Evolutionary conservation across 2,329 filamentous ascomycete species (phyloP).

Genomic region (Dactylonectria estremocensis): DNA sequence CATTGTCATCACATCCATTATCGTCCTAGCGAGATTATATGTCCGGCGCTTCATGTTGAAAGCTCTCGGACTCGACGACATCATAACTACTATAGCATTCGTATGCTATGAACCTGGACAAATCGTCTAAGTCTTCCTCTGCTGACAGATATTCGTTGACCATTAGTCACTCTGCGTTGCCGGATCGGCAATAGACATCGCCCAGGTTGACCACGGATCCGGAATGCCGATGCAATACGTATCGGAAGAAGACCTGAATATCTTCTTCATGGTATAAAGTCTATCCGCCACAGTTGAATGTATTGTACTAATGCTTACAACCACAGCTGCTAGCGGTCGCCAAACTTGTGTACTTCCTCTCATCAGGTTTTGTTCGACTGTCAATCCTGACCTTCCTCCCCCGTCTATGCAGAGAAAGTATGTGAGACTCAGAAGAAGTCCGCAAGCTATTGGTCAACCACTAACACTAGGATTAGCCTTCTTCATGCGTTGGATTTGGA

Average conservation of each 20-base stretch:
- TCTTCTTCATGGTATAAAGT: conserved; percentile 38
- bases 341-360: conserved; percentile 38
- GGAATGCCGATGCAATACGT: conserved; percentile 35
- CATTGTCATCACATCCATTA: too few species aligned
- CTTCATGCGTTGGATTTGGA: conserved; percentile 38
- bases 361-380: conserved; percentile 39
- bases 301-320: not conserved
- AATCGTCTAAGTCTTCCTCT: not conserved
- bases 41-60: conserved; percentile 37
- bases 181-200: conserved; percentile 37
- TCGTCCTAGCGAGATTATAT: conserved; percentile 39
- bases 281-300: too few species aligned
- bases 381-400: too few species aligned
- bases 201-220: conserved; percentile 33
- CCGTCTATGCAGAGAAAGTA: conserved; percentile 40
- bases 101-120: not conserved
- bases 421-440: not conserved
- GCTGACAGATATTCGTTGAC: conserved; percentile 8
- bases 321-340: conserved; percentile 32
- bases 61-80: conserved; percentile 40
- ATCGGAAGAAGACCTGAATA: conserved; percentile 22
- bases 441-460: not conserved
- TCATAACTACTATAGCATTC: conserved; percentile 38
- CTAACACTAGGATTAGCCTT: conserved; percentile 17
- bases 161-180: conserved; percentile 30